Percentiles rank a stretch among this genome's conserved stretches.
phyloP scores from a whole-genome alignment of 176 grass and related monocot genomes.

The Canna indica region DNA sequence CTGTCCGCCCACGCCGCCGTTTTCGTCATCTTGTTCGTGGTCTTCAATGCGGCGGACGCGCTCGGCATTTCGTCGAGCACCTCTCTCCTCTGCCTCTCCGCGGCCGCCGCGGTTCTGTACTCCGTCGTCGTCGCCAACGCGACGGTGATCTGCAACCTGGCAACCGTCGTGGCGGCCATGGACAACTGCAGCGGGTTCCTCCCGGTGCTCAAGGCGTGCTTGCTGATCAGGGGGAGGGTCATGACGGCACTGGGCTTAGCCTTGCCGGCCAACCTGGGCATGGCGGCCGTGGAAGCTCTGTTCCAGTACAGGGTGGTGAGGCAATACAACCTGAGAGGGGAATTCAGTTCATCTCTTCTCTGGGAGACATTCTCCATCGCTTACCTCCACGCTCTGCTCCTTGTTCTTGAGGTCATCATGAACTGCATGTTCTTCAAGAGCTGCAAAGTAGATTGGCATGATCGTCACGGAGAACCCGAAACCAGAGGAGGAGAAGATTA shows the following conservation, averaged over 20 bases:
- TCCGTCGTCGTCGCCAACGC: constrained; percentile 54
- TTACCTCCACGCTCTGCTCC: constrained; percentile 56
- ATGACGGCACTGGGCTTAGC: constrained; percentile 55
- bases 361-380: constrained; percentile 82
- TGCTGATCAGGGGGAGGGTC: constrained; percentile 37
- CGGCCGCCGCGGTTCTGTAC: constrained; percentile 51
- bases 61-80: constrained; percentile 31
- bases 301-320: constrained; percentile 69
- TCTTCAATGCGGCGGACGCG: constrained; percentile 56
- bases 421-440: constrained; percentile 56
- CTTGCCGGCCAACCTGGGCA: constrained; percentile 61
- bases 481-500: constrained; percentile 1
- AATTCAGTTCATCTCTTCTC: constrained; percentile 32
- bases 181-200: constrained; percentile 42
- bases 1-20: constrained; percentile 55
- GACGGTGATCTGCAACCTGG: constrained; percentile 76
- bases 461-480: neutral
- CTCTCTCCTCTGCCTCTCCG: constrained; percentile 33
- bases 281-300: constrained; percentile 53
- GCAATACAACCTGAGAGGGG: constrained; percentile 23
- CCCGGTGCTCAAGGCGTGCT: constrained; percentile 55
- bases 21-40: constrained; percentile 70
- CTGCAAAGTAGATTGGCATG: constrained; percentile 20
- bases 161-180: constrained; percentile 48
- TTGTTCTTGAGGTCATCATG: constrained; percentile 80